Conservation (phyloP, 2,329 filamentous ascomycete species). For the Fusarium sp. region DNA sequence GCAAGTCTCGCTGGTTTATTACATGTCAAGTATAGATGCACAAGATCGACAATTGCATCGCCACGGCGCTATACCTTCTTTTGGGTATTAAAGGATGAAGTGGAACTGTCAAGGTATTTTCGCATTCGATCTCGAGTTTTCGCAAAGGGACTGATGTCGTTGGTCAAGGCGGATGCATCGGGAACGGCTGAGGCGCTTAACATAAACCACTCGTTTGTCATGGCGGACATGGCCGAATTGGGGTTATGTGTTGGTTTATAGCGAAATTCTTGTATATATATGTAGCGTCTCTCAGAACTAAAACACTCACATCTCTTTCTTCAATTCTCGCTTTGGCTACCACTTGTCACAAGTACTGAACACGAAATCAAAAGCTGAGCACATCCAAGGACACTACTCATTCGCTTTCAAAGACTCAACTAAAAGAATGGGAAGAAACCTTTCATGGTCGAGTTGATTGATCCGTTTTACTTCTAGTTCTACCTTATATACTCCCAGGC, state of each 20-base stretch:
- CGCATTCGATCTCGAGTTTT: constrained; percentile 20
- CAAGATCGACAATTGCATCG: constrained; percentile 1
- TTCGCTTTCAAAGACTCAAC: not conserved
- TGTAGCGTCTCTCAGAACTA: not conserved
- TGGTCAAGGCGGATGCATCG: constrained; percentile 15
- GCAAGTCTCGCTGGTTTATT: not conserved
- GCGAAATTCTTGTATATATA: not conserved
- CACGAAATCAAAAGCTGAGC: no score
- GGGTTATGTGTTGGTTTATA: not conserved
- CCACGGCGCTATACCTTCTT: constrained; percentile 12
- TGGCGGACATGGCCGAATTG: not conserved
- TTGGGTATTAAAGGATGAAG: not conserved
- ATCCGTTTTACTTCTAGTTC: constrained; percentile 5
- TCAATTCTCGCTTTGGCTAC: not conserved
- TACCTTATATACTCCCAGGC: constrained; percentile 12
- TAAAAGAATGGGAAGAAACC: not conserved
- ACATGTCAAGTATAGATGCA: not conserved
- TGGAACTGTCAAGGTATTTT: constrained; percentile 20
- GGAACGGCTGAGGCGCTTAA: constrained; percentile 5
- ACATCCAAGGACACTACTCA: not conserved
- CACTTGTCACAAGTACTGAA: not conserved
- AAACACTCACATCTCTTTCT: not conserved
- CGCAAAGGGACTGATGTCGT: constrained; percentile 14
- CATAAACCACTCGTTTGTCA: constrained; percentile 24
- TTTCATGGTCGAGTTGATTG: not conserved